Evolutionary conservation across 352 stramenopile genomes (phyloP).

Genomic region (Phytophthora ramorum): DNA sequence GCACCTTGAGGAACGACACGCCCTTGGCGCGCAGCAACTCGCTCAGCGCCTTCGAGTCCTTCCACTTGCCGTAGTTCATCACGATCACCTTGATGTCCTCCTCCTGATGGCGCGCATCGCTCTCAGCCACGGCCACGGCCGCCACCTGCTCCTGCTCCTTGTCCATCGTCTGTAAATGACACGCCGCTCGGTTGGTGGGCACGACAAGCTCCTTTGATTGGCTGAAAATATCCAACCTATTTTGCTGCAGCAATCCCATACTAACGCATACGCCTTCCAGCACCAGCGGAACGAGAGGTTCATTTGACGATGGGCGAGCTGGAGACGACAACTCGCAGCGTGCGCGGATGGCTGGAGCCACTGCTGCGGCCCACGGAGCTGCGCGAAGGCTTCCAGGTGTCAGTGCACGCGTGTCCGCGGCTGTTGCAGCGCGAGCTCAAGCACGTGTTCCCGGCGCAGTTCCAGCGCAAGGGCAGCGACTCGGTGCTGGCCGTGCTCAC

Average conservation of each 20-base stretch:
- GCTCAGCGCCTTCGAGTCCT: constrained; percentile 71
- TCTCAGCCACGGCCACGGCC: background rate
- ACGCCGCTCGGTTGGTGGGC: background rate
- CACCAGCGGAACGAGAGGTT: constrained; percentile 11
- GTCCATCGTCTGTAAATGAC: constrained; percentile 12
- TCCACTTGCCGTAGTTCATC: constrained; percentile 91
- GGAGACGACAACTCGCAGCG: constrained; percentile 13
- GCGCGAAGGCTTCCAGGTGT: constrained; percentile 78
- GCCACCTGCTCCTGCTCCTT: background rate
- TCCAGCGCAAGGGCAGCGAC: constrained; percentile 40
- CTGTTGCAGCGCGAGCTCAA: constrained; percentile 81
- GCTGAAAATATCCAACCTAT: background rate
- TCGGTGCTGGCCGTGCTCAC: constrained; percentile 92
- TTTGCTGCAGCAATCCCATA: background rate
- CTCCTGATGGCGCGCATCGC: constrained; percentile 35
- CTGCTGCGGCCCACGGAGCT: constrained; percentile 65
- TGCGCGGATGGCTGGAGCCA: constrained; percentile 39
- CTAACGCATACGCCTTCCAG: background rate
- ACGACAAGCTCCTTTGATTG: background rate
- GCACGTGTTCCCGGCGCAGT: constrained; percentile 79
- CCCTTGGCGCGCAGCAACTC: constrained; percentile 53
- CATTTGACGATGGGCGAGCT: constrained; percentile 4
- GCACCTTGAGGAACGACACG: constrained; percentile 73
- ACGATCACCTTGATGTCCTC: constrained; percentile 85
- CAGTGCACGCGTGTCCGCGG: constrained; percentile 75